phyloP scores from a whole-genome alignment of 2,329 filamentous ascomycete species.

The Colletotrichum caudatum region DNA sequence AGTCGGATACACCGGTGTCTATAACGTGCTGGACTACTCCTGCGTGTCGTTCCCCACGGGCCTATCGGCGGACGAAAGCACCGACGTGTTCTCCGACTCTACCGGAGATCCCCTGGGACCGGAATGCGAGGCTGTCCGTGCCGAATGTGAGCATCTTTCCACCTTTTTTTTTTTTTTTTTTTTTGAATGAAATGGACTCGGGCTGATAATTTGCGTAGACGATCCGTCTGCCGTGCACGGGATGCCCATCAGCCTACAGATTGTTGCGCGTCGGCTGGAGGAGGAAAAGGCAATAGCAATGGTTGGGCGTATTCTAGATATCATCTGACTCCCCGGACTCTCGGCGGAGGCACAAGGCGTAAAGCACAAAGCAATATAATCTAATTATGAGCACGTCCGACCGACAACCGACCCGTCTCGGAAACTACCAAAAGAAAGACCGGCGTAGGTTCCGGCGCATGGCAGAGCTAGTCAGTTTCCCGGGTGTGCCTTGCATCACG shows the following conservation, averaged over 20 bases:
- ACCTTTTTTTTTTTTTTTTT: too few species aligned
- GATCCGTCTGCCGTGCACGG: constrained; percentile 55
- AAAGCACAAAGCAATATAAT: neutral
- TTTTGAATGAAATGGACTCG: neutral
- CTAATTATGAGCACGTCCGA: neutral
- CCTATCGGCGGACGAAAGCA: constrained; percentile 53
- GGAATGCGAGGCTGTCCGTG: constrained; percentile 53
- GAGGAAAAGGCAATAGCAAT: constrained; percentile 56
- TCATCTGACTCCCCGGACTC: neutral
- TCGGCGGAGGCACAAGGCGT: too few species aligned
- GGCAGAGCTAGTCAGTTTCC: neutral
- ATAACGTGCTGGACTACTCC: constrained; percentile 62
- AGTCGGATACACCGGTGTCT: constrained; percentile 65
- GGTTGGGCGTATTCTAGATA: constrained; percentile 44
- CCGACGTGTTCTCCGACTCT: constrained; percentile 50
- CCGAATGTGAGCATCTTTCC: constrained; percentile 54
- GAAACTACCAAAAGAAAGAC: too few species aligned
- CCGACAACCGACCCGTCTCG: too few species aligned
- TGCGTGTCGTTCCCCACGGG: constrained; percentile 61
- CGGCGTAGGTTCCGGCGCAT: neutral
- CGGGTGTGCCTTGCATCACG: neutral
- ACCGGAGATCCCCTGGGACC: constrained; percentile 52
- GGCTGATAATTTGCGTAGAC: constrained; percentile 47
- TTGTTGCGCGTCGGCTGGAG: constrained; percentile 57
- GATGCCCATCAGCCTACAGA: constrained; percentile 57